Conservation (phyloP, 2,329 filamentous ascomycete species). For the Phialophora chinensis region DNA sequence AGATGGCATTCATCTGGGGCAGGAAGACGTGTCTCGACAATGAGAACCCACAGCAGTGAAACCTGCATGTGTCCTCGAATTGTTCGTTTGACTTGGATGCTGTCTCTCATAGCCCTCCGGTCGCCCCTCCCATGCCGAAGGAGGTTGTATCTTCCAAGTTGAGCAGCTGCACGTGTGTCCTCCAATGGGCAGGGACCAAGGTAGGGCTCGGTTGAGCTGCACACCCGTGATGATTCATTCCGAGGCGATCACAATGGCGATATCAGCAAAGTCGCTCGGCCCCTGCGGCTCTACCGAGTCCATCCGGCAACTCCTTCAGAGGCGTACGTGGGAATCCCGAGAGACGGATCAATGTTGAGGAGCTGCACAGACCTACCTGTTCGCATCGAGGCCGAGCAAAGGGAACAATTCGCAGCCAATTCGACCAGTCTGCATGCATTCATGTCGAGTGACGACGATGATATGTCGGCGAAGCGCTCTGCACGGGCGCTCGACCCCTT, state of each 20-base stretch:
- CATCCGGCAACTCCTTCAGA: neutral
- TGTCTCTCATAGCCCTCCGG: neutral
- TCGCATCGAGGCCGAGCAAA: neutral
- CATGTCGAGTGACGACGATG: neutral
- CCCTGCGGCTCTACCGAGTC: neutral
- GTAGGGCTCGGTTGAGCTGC: neutral
- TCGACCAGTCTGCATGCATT: neutral
- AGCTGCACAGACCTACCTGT: neutral
- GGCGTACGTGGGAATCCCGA: neutral
- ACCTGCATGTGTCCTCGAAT: neutral
- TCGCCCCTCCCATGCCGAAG: neutral
- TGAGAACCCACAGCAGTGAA: neutral
- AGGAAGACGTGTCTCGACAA: neutral
- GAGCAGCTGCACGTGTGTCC: neutral
- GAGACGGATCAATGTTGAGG: neutral
- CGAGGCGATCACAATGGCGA: neutral
- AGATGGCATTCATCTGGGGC: neutral
- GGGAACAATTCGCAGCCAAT: neutral
- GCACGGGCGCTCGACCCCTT: neutral
- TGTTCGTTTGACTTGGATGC: neutral
- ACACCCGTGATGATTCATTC: neutral
- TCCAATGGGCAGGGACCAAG: neutral
- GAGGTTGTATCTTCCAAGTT: neutral
- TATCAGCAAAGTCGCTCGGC: neutral
- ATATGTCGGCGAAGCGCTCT: conserved; percentile 17